A percentile compares a stretch with the other conserved stretches of the same genome.
phyloP scores from a whole-genome alignment of 2,329 filamentous ascomycete genomes.

The Lasiodiplodia hormozganensis region DNA sequence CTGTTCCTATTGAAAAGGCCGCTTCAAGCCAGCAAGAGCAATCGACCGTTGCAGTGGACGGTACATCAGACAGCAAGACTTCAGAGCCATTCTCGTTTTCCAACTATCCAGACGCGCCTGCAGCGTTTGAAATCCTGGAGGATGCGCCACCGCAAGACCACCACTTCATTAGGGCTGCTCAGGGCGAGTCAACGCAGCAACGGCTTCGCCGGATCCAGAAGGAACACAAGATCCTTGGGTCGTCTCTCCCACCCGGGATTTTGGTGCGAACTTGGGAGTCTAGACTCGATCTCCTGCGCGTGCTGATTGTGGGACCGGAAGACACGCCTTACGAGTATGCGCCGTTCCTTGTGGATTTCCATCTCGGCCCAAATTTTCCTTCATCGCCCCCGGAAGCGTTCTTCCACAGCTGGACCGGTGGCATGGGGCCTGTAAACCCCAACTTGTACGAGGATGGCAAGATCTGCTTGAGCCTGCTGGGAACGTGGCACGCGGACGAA shows the following conservation, averaged over 20 bases:
- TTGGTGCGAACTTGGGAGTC: constrained; percentile 67
- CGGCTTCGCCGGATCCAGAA: constrained; percentile 61
- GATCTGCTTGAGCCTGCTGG: constrained; percentile 65
- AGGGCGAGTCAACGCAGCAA: constrained; percentile 43
- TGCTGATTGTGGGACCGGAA: constrained; percentile 64
- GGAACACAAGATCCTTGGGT: constrained; percentile 64
- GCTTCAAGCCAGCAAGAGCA: not conserved
- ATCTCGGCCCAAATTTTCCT: constrained; percentile 59
- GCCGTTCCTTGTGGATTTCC: constrained; percentile 67
- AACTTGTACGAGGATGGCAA: constrained; percentile 69
- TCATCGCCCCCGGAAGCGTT: constrained; percentile 59
- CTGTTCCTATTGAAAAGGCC: constrained; percentile 27
- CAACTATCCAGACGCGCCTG: constrained; percentile 31
- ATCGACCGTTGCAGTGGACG: not conserved
- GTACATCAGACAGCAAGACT: constrained; percentile 30
- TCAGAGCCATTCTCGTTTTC: constrained; percentile 21
- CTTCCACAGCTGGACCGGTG: constrained; percentile 66
- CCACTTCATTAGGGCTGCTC: constrained; percentile 42
- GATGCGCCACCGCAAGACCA: constrained; percentile 43
- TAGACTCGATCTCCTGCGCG: constrained; percentile 64
- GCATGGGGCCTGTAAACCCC: constrained; percentile 63
- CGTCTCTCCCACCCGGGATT: constrained; percentile 62
- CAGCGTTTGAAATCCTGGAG: constrained; percentile 47
- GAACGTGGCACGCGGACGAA: constrained; percentile 64
- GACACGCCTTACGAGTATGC: constrained; percentile 68